These are phyloP conservation scores for Penicillium aurantiogriseum DNA, from an alignment of 2,329 filamentous ascomycete species.

Conservation along the genomic window DNA sequence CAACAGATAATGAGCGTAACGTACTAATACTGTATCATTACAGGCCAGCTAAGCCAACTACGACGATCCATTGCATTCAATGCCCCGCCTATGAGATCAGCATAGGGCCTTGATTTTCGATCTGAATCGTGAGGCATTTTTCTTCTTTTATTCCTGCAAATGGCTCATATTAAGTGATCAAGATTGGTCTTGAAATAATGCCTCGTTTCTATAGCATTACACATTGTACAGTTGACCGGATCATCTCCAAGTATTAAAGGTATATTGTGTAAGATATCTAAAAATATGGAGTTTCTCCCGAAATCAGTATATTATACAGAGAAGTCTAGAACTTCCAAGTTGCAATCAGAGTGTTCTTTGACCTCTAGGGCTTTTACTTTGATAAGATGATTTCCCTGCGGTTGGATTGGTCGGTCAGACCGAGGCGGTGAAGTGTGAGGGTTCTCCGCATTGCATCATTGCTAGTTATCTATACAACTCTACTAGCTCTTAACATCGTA, in stretches of 20 bases:
- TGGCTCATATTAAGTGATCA: not conserved
- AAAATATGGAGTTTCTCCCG: not conserved
- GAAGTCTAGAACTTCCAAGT: not conserved
- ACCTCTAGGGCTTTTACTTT: not conserved
- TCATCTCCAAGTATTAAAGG: not conserved
- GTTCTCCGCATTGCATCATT: slow-evolving; percentile 25
- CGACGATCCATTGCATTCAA: not conserved
- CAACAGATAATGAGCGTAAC: slow-evolving; percentile 16
- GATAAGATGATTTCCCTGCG: slow-evolving; percentile 12
- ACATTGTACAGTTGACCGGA: not conserved
- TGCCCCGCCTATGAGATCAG: slow-evolving; percentile 6
- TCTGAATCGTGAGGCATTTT: slow-evolving; percentile 1
- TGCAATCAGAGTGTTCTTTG: not conserved
- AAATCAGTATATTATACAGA: not conserved
- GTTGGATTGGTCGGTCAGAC: slow-evolving; percentile 13
- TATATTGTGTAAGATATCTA: not conserved
- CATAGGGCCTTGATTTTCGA: slow-evolving; percentile 4
- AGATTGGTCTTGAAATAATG: not conserved
- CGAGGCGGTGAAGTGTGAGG: slow-evolving; percentile 19
- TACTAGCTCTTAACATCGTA: not conserved
- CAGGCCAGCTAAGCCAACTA: slow-evolving; percentile 5
- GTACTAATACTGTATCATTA: slow-evolving; percentile 26
- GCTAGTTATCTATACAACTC: not conserved
- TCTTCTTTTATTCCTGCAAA: not conserved
- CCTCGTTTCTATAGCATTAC: not conserved